phyloP scores from a whole-genome alignment of 139 green algal species.

The Tetraselmis chui region DNA sequence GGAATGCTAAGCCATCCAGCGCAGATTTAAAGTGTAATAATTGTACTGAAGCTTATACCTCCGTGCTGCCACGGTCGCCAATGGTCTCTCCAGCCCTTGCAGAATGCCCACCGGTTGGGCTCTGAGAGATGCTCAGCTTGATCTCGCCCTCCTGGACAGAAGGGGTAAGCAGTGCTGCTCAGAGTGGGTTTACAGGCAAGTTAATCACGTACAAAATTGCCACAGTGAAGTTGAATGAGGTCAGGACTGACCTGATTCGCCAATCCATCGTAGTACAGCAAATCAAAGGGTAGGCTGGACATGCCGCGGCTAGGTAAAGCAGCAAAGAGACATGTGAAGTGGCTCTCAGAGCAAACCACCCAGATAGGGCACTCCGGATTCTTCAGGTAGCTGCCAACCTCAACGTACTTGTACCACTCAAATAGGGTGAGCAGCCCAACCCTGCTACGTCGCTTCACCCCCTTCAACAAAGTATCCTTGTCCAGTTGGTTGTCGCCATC shows the following conservation, averaged over 20 bases:
- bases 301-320: not conserved
- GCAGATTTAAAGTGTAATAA: not conserved
- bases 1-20: not conserved
- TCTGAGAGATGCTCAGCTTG: not conserved
- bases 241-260: not conserved
- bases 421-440: slow-evolving; percentile 23
- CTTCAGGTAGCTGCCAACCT: slow-evolving; percentile 22
- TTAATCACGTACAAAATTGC: not conserved
- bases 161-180: not conserved
- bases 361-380: slow-evolving; percentile 14
- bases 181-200: not conserved
- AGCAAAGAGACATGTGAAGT: slow-evolving; percentile 22
- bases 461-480: not conserved
- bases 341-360: slow-evolving; percentile 24
- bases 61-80: not conserved
- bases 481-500: slow-evolving; percentile 14
- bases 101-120: not conserved
- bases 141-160: not conserved
- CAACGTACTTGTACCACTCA: slow-evolving; percentile 20
- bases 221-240: not conserved
- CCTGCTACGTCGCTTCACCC: not conserved
- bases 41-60: not conserved
- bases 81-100: not conserved
- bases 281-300: not conserved
- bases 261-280: slow-evolving; percentile 25